These are phyloP conservation scores for Colletotrichum sp. DNA, from an alignment of 2,329 filamentous ascomycete species.

Conservation along the genomic window DNA sequence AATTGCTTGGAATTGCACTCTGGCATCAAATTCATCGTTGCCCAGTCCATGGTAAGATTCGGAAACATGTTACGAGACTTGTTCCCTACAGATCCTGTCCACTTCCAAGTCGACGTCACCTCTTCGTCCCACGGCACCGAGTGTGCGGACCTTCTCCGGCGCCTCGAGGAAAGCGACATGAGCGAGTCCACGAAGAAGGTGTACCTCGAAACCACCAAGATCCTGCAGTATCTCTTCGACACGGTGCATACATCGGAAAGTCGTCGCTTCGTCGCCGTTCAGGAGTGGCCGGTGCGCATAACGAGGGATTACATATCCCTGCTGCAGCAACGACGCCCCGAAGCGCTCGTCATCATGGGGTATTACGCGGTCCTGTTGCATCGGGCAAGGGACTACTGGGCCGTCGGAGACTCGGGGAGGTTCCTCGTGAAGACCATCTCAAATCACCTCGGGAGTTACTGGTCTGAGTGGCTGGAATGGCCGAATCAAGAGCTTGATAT, in stretches of 20 bases:
- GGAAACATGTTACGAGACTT: not conserved
- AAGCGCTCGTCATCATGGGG: slow-evolving; percentile 40
- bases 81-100: not conserved
- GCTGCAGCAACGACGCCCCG: not conserved
- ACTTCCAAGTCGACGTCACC: not conserved
- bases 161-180: slow-evolving; percentile 15
- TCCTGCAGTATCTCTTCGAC: not conserved
- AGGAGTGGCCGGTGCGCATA: slow-evolving; percentile 38
- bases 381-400: slow-evolving; percentile 35
- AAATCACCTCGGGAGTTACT: slow-evolving; percentile 24
- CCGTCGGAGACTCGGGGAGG: slow-evolving; percentile 28
- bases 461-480: slow-evolving; percentile 29
- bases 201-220: not conserved
- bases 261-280: slow-evolving; percentile 26
- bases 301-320: slow-evolving; percentile 33
- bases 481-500: slow-evolving; percentile 14
- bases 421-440: slow-evolving; percentile 25
- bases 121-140: slow-evolving; percentile 16
- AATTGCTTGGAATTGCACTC: slow-evolving; percentile 45
- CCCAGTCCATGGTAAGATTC: not conserved
- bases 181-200: not conserved
- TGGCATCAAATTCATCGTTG: slow-evolving; percentile 43
- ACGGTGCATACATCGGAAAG: not conserved
- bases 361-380: slow-evolving; percentile 46
- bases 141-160: slow-evolving; percentile 29